phyloP scores from a whole-genome alignment of 805 yeast species.

The Nakazawaea populi region DNA sequence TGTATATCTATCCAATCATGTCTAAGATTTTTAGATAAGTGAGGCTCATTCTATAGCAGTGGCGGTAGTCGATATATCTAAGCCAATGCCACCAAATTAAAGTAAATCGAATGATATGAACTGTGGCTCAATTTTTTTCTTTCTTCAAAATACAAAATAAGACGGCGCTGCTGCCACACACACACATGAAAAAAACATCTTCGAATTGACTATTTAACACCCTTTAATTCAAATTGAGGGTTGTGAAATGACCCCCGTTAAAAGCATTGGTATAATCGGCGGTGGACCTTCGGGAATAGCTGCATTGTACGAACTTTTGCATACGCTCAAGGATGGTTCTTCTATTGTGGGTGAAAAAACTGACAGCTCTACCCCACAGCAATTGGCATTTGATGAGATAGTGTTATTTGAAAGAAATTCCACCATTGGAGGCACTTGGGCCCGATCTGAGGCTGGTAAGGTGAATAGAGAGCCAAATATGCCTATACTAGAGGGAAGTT shows the following conservation, averaged over 20 bases:
- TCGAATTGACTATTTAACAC: too few species aligned
- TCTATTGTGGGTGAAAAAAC: constrained; percentile 14
- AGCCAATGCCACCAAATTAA: too few species aligned
- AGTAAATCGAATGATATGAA: too few species aligned
- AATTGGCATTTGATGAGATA: constrained; percentile 27
- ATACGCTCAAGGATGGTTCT: constrained; percentile 22
- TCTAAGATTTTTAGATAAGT: too few species aligned
- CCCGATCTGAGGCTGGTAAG: constrained; percentile 13
- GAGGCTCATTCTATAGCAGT: too few species aligned
- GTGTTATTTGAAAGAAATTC: constrained; percentile 34
- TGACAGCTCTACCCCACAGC: constrained; percentile 8
- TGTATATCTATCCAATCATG: too few species aligned
- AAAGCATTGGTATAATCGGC: constrained; percentile 30
- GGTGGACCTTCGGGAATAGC: constrained; percentile 39
- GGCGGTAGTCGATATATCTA: too few species aligned
- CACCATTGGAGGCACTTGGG: constrained; percentile 36
- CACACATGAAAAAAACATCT: too few species aligned
- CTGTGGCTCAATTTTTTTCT: too few species aligned
- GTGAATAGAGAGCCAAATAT: constrained; percentile 18
- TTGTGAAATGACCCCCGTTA: neutral
- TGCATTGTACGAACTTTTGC: constrained; percentile 25
- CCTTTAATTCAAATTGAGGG: too few species aligned
- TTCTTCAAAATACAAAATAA: too few species aligned
- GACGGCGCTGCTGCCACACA: too few species aligned
- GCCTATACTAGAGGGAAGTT: constrained; percentile 4